A percentile compares a stretch with the other conserved stretches of the same genome.
phyloP scores from a whole-genome alignment of 78 protist species.

The Dictyostelium discoideum region DNA sequence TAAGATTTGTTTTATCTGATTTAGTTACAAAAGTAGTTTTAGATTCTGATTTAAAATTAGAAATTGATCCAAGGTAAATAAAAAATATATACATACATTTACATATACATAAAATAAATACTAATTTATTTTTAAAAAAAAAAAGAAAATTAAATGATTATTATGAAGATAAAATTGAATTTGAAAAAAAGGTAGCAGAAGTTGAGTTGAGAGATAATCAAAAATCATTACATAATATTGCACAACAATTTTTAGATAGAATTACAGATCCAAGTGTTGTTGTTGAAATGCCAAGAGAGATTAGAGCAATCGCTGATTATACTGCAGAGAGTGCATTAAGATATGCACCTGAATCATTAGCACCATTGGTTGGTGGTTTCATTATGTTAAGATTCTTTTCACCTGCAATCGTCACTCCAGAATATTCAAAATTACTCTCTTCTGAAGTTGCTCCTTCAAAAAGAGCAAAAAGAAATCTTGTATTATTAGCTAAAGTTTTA shows the following conservation, averaged over 20 bases:
- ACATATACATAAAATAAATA: not conserved
- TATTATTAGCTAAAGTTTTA: conserved; percentile 80
- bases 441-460: conserved; percentile 47
- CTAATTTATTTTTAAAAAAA: not conserved
- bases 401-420: conserved; percentile 85
- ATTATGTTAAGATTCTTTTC: conserved; percentile 84
- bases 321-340: conserved; percentile 75
- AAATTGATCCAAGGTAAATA: conserved; percentile 60
- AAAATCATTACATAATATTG: not conserved
- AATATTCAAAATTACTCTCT: conserved; percentile 55
- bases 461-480: conserved; percentile 77
- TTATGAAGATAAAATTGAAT: conserved; percentile 23
- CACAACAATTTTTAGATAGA: conserved; percentile 75
- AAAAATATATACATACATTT: too few species aligned
- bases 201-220: conserved; percentile 14
- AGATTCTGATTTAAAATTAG: conserved; percentile 59
- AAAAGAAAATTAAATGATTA: conserved; percentile 28
- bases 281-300: conserved; percentile 81
- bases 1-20: conserved; percentile 67
- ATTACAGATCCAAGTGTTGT: conserved; percentile 73
- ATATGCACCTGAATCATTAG: conserved; percentile 74
- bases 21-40: conserved; percentile 51
- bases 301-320: conserved; percentile 79
- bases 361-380: conserved; percentile 84
- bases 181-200: not conserved